Percentiles rank a stretch among this genome's conserved stretches.
Evolutionary conservation across 1,284 basidiomycete genomes (phyloP).

Genomic region (Ganoderma multipileum): DNA sequence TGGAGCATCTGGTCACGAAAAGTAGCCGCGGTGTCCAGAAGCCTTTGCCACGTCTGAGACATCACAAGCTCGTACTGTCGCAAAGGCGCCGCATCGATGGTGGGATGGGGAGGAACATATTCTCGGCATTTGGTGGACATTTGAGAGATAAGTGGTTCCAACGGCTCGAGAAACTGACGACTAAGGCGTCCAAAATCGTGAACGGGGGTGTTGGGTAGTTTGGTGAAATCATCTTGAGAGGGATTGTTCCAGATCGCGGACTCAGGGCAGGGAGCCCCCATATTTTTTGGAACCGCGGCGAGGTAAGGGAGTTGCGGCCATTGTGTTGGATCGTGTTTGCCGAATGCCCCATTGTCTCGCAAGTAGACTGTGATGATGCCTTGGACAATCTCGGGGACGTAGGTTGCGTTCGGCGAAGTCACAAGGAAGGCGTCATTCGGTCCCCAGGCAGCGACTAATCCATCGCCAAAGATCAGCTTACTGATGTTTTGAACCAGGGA

Average conservation of each 20-base stretch:
- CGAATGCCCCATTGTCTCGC: neutral
- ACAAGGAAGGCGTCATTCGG: neutral
- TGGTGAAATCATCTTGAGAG: neutral
- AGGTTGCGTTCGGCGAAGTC: neutral
- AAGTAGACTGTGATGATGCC: neutral
- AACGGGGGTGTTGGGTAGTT: neutral
- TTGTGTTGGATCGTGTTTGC: neutral
- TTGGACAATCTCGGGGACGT: neutral
- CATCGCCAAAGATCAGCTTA: neutral
- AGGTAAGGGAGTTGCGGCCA: slow-evolving; percentile 4
- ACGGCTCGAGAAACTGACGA: neutral
- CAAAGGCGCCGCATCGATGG: neutral
- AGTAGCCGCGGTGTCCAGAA: neutral
- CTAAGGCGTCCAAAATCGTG: neutral
- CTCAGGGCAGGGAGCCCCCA: neutral
- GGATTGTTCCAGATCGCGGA: neutral
- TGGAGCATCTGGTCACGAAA: slow-evolving; percentile 1
- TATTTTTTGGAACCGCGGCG: neutral
- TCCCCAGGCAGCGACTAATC: neutral
- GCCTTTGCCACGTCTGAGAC: neutral
- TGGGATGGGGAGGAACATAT: neutral
- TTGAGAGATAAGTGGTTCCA: neutral
- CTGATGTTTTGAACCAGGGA: no score
- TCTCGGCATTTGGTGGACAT: neutral
- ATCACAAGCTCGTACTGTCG: neutral